Evolutionary conservation across 176 grass and related monocot species (phyloP).

Genomic region (Cocos nucifera): DNA sequence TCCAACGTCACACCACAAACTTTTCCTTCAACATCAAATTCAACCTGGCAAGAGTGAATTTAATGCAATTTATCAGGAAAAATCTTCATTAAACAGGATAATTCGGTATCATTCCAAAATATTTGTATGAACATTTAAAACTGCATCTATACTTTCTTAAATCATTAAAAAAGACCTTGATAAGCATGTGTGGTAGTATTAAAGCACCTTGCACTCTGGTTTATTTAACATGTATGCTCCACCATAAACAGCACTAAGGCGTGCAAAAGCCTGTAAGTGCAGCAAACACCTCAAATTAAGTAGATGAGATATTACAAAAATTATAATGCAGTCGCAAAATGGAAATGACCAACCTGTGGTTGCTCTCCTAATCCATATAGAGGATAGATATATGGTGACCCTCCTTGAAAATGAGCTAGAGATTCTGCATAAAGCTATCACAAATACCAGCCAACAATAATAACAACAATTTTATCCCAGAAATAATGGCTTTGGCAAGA

Average conservation of each 20-base stretch:
- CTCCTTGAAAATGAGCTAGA: slow-evolving; percentile 77
- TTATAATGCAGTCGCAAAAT: slow-evolving; percentile 11
- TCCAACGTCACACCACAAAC: slow-evolving; percentile 87
- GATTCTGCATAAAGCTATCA: slow-evolving; percentile 71
- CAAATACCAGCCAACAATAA: slow-evolving; percentile 13
- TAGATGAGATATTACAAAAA: no score
- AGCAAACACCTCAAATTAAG: background rate
- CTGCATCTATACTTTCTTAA: no score
- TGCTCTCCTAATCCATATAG: slow-evolving; percentile 82
- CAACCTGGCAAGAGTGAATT: slow-evolving; percentile 31
- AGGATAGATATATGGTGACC: slow-evolving; percentile 84
- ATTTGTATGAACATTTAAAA: no score
- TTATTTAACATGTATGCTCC: slow-evolving; percentile 96
- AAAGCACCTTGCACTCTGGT: slow-evolving; percentile 77
- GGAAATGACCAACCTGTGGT: slow-evolving; percentile 51
- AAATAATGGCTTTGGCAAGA: no score
- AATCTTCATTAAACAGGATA: no score
- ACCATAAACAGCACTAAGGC: slow-evolving; percentile 96
- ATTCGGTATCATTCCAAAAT: no score
- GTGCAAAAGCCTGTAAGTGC: slow-evolving; percentile 69
- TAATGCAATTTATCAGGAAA: background rate
- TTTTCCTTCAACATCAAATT: slow-evolving; percentile 91
- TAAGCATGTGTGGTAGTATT: slow-evolving; percentile 8
- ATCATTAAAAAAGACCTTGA: background rate
- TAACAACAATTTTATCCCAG: no score